Base-by-base conservation (phyloP, 1,284 basidiomycete genomes). In the Earliella scabrosa region DNA sequence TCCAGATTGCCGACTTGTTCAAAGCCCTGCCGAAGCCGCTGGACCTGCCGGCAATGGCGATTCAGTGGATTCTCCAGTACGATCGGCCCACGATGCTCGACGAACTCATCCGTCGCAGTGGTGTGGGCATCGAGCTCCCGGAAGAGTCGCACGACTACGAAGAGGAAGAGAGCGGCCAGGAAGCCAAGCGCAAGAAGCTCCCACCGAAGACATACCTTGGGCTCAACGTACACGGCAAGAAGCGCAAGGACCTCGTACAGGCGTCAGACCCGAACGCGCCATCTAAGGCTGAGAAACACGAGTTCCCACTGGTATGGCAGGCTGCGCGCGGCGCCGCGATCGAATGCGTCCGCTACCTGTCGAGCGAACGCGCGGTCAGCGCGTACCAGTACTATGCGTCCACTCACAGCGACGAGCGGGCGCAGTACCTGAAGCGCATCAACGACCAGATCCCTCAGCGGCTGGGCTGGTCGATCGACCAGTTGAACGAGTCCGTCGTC, bases 201-300 rank as follows among this genome's bases (percentile, higher is more conserved):
- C 31, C 56, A 5, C 76, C 74, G 62, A 79, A 74, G 60, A 54
- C 78, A 1, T 86, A 86, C 62, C 77, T 83, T 18, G 83, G 84
- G 0, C 70, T 86, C 38, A 79, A 79, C 50, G 82, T 86, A 16
- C 81, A 84, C 58, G 83, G 83, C 10, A 83, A 82, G 73, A 85
- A 85, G 63, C 73, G 81, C 4, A 74, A 74, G 27, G 82, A 85
- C 60, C 71, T 84, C 11, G 80, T 79, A 0, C 68, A 63, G 54
- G 75, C 73, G 63, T 77, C 76, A 40, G 80, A 83, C 59, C 80
- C 80, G 0, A 74, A 80, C 56, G 77, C 76, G 1, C 53, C 46
- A 9, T 43, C 54, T 8, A 11, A 58, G 1, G 47, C 60, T 4
- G 38, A 59, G 4, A 38, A 53, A 9, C 45, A 51, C 1, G 45